Conservation (phyloP, 331 rosid species). For the Malus hybrid region DNA sequence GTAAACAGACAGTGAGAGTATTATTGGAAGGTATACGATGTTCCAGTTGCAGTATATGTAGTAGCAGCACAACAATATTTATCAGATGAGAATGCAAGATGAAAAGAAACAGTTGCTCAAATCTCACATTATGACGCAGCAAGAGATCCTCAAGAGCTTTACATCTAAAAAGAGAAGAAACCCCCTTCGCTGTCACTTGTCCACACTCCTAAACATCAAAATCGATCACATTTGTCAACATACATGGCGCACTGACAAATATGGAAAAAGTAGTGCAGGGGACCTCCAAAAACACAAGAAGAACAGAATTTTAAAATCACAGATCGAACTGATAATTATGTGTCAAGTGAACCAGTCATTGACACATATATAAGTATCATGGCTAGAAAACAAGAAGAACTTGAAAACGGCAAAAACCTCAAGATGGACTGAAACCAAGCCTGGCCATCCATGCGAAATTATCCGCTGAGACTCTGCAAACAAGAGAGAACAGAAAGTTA, state of each 20-base stretch:
- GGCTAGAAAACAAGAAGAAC: neutral
- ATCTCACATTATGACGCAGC: slow-evolving; percentile 76
- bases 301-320: too few relatives aligned
- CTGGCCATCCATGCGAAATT: slow-evolving; percentile 81
- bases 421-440: slow-evolving; percentile 70
- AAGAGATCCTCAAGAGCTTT: slow-evolving; percentile 74
- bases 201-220: slow-evolving; percentile 65
- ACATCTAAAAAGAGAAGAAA: slow-evolving; percentile 59
- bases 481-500: neutral
- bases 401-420: slow-evolving; percentile 52
- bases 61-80: neutral
- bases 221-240: slow-evolving; percentile 11
- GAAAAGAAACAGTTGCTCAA: neutral
- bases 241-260: neutral
- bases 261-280: too few relatives aligned
- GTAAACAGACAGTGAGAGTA: neutral
- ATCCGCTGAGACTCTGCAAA: slow-evolving; percentile 64
- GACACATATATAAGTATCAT: neutral
- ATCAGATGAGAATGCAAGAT: neutral
- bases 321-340: neutral
- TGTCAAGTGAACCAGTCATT: neutral
- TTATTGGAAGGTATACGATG: too few relatives aligned
- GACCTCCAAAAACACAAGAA: too few relatives aligned
- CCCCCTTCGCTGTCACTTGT: slow-evolving; percentile 55
- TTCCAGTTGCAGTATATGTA: too few relatives aligned